Base-by-base conservation (phyloP, 2,329 filamentous ascomycete genomes). In the Cladosporium halotolerans region DNA sequence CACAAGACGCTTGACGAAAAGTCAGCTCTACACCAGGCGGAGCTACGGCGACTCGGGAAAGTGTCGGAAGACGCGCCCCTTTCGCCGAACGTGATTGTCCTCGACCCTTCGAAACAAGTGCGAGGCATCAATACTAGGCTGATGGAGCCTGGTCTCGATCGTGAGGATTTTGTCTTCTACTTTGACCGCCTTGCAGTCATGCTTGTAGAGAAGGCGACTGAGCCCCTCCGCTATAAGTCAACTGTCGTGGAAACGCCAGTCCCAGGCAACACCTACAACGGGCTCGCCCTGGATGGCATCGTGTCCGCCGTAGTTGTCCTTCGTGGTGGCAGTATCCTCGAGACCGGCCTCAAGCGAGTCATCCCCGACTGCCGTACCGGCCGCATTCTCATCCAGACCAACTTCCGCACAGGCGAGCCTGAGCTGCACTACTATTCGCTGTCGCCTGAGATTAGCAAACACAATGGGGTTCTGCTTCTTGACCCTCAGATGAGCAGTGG, bases 91-190 rank as follows among this genome's bases (percentile, higher is more conserved):
- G 87, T 95, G 34, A 76, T 86, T 4, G 70, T 95, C 13, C 73
- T 97, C 53, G 77, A 85, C 41, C 80, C 88, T 57, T 95, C 88
- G 1, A 80, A 84, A 8, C 93, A 99, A 69, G 78, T 96, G 52
- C 79, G 78, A 53, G 91, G 84, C 44, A 96, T 99, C 81, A 91
- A 89, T 68, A 96, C 91, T 0, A 87, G 96, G 53, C 81, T 99
- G 39, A 86, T 95, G 65, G 81, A 93, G 62, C 85, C 88, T 14
- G 79, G 84, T 45, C 92, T 89, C 0, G 76, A 80, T 6, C 80
- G 88, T 40, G 92, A 96, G 66, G 91, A 97, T 62, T 97, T 96
- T 68, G 89, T 96, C 57, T 97, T 97, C 72, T 97, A 97, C 72
- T 96, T 97, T 69, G 90, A 99, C 70, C 82, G 93, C 36, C 76